Percentiles rank a stretch among this genome's conserved stretches.
phyloP scores from a whole-genome alignment of 345 rosid species.

The Citrus trifoliata region DNA sequence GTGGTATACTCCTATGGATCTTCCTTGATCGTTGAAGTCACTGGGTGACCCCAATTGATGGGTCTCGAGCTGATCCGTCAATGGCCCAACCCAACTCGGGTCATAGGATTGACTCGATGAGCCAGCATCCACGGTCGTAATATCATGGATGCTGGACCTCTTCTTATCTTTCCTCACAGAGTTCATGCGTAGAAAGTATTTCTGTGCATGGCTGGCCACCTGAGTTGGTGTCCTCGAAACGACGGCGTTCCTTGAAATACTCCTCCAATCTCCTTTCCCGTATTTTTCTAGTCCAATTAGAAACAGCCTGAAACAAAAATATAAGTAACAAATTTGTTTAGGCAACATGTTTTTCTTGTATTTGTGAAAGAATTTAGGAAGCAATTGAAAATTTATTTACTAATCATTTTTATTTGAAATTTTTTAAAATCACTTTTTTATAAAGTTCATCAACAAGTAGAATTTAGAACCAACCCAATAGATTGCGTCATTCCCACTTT shows the following conservation, averaged over 20 bases:
- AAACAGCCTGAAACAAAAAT: constrained; percentile 10
- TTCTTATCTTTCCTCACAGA: constrained; percentile 21
- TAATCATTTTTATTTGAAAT: too few species aligned
- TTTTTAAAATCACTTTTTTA: too few species aligned
- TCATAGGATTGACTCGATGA: background rate
- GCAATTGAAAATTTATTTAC: too few species aligned
- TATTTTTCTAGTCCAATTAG: constrained; percentile 19
- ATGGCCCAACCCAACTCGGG: background rate
- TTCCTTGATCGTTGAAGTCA: background rate
- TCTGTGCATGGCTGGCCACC: constrained; percentile 33
- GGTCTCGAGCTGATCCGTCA: background rate
- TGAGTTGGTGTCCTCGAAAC: constrained; percentile 27
- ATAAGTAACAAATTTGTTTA: too few species aligned
- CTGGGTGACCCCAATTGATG: background rate
- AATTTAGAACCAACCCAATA: too few species aligned
- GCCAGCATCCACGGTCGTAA: constrained; percentile 4
- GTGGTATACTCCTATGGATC: background rate
- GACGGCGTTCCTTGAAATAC: constrained; percentile 28
- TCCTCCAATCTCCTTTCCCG: constrained; percentile 34
- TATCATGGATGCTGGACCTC: constrained; percentile 29
- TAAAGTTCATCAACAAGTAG: too few species aligned
- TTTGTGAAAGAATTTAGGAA: too few species aligned
- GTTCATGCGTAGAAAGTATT: constrained; percentile 19
- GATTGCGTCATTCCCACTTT: too few species aligned
- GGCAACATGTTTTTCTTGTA: background rate